phyloP scores from a whole-genome alignment of 2,329 filamentous ascomycete genomes.

The Scedosporium boydii region DNA sequence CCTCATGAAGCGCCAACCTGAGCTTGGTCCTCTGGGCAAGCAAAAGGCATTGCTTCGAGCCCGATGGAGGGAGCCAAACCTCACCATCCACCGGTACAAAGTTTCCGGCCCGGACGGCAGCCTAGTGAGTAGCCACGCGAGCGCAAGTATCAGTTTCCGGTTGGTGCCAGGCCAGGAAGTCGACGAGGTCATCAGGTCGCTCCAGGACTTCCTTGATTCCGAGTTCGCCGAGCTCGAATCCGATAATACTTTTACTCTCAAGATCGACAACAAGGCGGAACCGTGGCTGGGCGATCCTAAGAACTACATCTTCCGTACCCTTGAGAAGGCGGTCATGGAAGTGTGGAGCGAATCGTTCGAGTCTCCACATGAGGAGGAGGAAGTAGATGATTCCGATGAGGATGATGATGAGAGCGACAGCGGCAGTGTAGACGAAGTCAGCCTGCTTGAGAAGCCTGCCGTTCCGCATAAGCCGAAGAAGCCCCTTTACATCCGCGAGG shows the following conservation, averaged over 20 bases:
- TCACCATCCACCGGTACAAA: conserved; percentile 89
- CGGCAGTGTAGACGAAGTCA: background rate
- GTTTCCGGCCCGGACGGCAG: conserved; percentile 88
- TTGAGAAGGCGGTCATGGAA: conserved; percentile 75
- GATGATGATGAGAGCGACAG: background rate
- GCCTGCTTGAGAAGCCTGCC: conserved; percentile 4
- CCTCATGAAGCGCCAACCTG: conserved; percentile 61
- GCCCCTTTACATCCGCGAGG: conserved; percentile 89
- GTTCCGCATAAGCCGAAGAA: conserved; percentile 34
- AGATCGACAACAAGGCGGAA: conserved; percentile 87
- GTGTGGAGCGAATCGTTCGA: conserved; percentile 62
- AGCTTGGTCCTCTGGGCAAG: conserved; percentile 47
- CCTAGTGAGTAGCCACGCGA: conserved; percentile 82
- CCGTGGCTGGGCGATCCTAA: conserved; percentile 90
- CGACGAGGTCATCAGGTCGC: conserved; percentile 57
- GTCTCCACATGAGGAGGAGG: background rate
- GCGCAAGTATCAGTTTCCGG: conserved; percentile 79
- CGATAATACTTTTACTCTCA: conserved; percentile 70
- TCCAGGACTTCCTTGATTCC: conserved; percentile 57
- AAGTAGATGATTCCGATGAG: background rate
- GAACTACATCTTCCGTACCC: conserved; percentile 82
- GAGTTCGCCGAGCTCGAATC: conserved; percentile 69
- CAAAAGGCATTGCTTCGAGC: conserved; percentile 75
- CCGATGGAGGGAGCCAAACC: conserved; percentile 86
- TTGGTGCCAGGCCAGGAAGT: conserved; percentile 91